Evolutionary conservation across 2,329 filamentous ascomycete species (phyloP), one percentile per base, ranked within the genome.

Genomic region (Aspergillus costaricaensis): DNA sequence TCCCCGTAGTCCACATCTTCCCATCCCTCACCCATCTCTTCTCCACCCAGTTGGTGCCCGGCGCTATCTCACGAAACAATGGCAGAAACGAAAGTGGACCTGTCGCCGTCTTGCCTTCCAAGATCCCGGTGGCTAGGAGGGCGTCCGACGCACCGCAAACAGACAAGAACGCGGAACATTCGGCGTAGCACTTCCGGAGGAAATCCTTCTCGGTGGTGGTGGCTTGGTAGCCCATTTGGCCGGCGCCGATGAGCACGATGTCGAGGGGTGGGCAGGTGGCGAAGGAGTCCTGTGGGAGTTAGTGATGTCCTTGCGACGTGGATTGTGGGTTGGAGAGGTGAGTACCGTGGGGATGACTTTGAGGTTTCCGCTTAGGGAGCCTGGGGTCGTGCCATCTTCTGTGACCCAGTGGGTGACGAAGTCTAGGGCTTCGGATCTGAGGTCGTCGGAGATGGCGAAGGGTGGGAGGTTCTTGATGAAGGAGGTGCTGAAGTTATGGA

Each of bases 1-100:
- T 15, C 8, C 55, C 55, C 12, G 55, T 58, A n/a, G 47, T 58
- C 55, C 55, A 58, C 21, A 58, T 32, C 23, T 58, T 58, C 1
- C n/a, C 47, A 51, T 57, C 55, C 4, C 15, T 10, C 8, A 51
- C 55, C 32, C 48, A 58, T 21, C 55, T 32, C 55, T 58, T 58
- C n/a, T 58, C 48, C 5, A 58, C 55, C 55, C 55, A 58, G 21
- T 30, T 52, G 0, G 32, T 41, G 0, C 47, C 36, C 0, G 55
- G 55, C 2, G 47, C 21, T 5, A 41, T 41, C 21, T 58, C 17
- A 7, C 47, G 36, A 25, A 55, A 32, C 39, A 14, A 19, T 1
- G 53, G 41, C 8, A 47, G 4, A n/a, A 47, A 15, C 5, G 17
- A 32, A 3, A 25, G n/a, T 5, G 53, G 39, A 9, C 23, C 53